Percentiles rank a stretch among this genome's conserved stretches.
These are phyloP conservation scores for Penicillium olsonii DNA, from an alignment of 2,329 filamentous ascomycete genomes.

Conservation along the genomic window DNA sequence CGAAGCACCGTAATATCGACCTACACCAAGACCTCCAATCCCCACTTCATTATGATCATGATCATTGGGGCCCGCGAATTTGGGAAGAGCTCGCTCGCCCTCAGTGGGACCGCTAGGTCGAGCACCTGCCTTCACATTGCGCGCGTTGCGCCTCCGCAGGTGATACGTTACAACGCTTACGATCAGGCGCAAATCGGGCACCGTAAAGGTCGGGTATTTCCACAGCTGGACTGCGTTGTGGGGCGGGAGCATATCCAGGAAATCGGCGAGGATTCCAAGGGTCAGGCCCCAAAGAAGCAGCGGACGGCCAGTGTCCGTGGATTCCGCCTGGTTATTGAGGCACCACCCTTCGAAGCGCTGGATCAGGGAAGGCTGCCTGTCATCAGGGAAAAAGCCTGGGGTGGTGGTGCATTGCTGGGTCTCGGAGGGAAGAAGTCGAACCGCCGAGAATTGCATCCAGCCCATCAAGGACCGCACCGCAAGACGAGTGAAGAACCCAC, in stretches of 20 bases:
- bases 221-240: conserved; percentile 62
- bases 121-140: conserved; percentile 33
- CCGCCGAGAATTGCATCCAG: conserved; percentile 68
- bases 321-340: conserved; percentile 30
- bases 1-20: conserved; percentile 32
- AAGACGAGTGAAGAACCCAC: conserved; percentile 56
- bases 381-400: conserved; percentile 50
- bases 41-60: conserved; percentile 39
- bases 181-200: conserved; percentile 60
- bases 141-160: conserved; percentile 55
- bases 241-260: conserved; percentile 67
- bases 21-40: conserved; percentile 41
- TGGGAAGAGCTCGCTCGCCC: conserved; percentile 37
- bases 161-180: conserved; percentile 62
- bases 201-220: conserved; percentile 69
- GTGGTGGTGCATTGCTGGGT: conserved; percentile 59
- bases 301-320: conserved; percentile 43
- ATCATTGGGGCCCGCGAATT: not conserved
- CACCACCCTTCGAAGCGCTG: conserved; percentile 31
- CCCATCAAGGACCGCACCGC: conserved; percentile 61
- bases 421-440: conserved; percentile 63
- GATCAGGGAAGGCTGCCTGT: conserved; percentile 25
- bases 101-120: conserved; percentile 37
- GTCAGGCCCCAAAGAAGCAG: conserved; percentile 70
- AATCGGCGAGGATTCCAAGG: conserved; percentile 66